A percentile compares a stretch with the other conserved stretches of the same genome.
phyloP scores from a whole-genome alignment of 108 stramenopile species.

The Poteriospumella lacustris region DNA sequence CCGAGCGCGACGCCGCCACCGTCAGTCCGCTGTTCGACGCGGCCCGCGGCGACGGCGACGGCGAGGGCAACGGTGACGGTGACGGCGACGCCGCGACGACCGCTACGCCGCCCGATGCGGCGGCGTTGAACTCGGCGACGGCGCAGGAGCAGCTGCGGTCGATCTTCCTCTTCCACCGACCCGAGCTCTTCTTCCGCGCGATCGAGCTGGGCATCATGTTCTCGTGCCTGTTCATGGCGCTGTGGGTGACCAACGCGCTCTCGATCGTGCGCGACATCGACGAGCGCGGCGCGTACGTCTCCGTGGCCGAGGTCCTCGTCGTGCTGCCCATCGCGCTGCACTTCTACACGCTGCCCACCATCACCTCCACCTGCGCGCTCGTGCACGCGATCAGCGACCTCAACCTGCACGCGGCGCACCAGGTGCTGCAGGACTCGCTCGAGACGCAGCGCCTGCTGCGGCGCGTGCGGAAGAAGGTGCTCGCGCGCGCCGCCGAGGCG shows the following conservation, averaged over 20 bases:
- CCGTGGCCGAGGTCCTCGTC: not conserved
- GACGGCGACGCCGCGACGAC: no score
- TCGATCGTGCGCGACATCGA: not conserved
- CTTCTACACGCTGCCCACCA: no score
- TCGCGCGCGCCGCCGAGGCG: not conserved
- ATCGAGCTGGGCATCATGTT: constrained; percentile 2
- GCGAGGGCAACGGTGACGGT: no score
- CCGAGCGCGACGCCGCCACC: no score
- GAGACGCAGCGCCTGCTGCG: not conserved
- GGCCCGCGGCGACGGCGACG: no score
- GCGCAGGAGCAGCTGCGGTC: not conserved
- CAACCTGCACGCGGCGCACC: constrained; percentile 10
- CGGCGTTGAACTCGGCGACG: no score
- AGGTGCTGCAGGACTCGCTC: no score
- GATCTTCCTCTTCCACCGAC: not conserved
- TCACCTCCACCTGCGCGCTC: not conserved
- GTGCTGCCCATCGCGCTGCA: no score
- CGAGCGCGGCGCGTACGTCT: not conserved
- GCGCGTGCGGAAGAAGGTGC: not conserved
- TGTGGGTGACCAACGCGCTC: not conserved
- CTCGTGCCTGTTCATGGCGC: not conserved
- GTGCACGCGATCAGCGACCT: not conserved
- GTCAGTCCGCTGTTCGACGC: no score
- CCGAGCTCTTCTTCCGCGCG: not conserved
- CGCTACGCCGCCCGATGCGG: no score